Evolutionary conservation across 257 asterid species (phyloP).

Genomic region (Ehretia macrophylla): DNA sequence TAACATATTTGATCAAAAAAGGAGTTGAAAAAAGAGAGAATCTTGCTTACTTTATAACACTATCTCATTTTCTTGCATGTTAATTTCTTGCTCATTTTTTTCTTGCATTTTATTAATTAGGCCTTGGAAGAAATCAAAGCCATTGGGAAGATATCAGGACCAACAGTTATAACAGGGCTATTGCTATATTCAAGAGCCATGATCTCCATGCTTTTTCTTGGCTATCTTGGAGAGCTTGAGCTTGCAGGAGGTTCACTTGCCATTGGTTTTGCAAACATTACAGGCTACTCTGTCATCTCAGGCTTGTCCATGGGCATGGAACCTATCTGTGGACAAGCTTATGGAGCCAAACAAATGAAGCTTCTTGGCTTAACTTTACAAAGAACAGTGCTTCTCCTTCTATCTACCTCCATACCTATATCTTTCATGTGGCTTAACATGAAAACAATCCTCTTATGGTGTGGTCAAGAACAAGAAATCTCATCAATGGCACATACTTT

Average conservation of each 20-base stretch:
- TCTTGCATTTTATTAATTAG: conserved; percentile 32
- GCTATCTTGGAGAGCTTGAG: conserved; percentile 85
- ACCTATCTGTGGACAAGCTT: conserved; percentile 95
- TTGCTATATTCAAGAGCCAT: conserved; percentile 76
- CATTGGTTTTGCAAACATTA: conserved; percentile 91
- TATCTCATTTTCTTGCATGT: conserved; percentile 5
- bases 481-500: conserved; percentile 71
- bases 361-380: conserved; percentile 85
- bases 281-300: conserved; percentile 93
- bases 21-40: no score
- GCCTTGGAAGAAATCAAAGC: conserved; percentile 75
- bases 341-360: conserved; percentile 87
- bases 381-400: conserved; percentile 72
- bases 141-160: conserved; percentile 76
- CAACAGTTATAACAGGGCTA: conserved; percentile 78
- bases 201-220: conserved; percentile 93
- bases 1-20: no score
- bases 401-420: conserved; percentile 68
- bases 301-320: conserved; percentile 99
- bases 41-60: no score
- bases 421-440: conserved; percentile 85
- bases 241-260: conserved; percentile 92
- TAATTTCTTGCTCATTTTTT: not conserved
- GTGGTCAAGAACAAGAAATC: conserved; percentile 79
- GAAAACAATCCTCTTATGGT: conserved; percentile 60